Base-by-base conservation (phyloP, 2,329 filamentous ascomycete genomes). In the Epichloe uncinata region DNA sequence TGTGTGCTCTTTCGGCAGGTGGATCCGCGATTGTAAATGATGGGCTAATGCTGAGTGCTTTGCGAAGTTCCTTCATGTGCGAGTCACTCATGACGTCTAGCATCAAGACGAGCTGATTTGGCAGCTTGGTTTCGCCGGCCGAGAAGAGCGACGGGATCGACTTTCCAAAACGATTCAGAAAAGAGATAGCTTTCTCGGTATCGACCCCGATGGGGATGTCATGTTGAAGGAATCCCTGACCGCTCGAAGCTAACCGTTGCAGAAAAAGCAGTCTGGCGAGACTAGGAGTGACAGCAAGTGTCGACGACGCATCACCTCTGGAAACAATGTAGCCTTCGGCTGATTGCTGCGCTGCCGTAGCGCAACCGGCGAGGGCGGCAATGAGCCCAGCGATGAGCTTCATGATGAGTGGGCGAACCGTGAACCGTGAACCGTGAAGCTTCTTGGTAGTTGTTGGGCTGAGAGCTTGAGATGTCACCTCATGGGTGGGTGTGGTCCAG, bases 141-240 rank as follows among this genome's bases (percentile, higher is more conserved):
- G 61, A 50, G 56, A 86, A 81, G 35, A 86, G 66, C 18, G 70
- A 62, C 49, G 66, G 57, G 6, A 73, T 64, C 33, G 67, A 60
- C 54, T 74, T 78, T 54, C 80, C 82, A 62, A 79, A 85, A 46
- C 68, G 67, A 59, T 80, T 78, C 59, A 88, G 69, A 56, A 78
- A 67, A 45, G 70, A 67, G 38, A 86, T 64, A 8, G 76, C 73
- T 41, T 77, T 71, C 51, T 73, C 68, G 22, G 58, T 47, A 43
- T 69, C 61, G 52, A 69, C 55, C 35, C 62, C 64, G 30, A 66
- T 61, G 37, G 67, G 71, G 47, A 73, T 67, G 57, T 71, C 73
- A 61, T 66, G 71, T 58, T 69, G 68, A 56, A 69, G 70, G 55
- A 72, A 71, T 54, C 70, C 74, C 59, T 70, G 71, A 58, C 70